These are phyloP conservation scores for Scalesia atractyloides DNA, from an alignment of 129 eudicot genomes.

Conservation along the genomic window DNA sequence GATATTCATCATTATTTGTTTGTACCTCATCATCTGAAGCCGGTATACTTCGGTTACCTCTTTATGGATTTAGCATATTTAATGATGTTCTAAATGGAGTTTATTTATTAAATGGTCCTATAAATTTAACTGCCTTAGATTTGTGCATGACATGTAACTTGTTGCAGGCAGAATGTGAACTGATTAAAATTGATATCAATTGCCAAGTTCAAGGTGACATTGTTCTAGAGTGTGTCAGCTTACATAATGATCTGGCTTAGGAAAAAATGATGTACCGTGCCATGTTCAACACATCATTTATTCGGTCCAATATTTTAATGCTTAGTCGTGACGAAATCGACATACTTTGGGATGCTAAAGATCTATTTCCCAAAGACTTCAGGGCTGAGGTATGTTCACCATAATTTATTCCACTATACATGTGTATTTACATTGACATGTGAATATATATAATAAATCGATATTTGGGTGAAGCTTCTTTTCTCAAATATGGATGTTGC, in stretches of 20 bases:
- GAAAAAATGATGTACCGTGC: constrained; percentile 83
- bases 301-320: constrained; percentile 92
- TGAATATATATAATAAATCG: constrained; percentile 14
- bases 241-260: constrained; percentile 61
- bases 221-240: constrained; percentile 75
- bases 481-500: constrained; percentile 87
- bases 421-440: background rate
- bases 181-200: constrained; percentile 81
- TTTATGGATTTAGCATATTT: background rate
- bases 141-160: constrained; percentile 2
- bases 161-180: constrained; percentile 79
- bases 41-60: background rate
- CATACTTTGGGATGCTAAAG: constrained; percentile 78
- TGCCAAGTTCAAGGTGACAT: constrained; percentile 92
- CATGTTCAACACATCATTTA: constrained; percentile 91
- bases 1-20: background rate
- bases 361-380: constrained; percentile 77
- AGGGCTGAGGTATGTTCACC: constrained; percentile 69
- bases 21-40: constrained; percentile 3
- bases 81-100: background rate
- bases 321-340: constrained; percentile 89
- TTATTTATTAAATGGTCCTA: background rate
- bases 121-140: background rate
- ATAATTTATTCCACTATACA: constrained; percentile 4
- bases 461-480: constrained; percentile 69